These are phyloP conservation scores for Curvularia lunata DNA, from an alignment of 2,329 filamentous ascomycete genomes.

Conservation along the genomic window DNA sequence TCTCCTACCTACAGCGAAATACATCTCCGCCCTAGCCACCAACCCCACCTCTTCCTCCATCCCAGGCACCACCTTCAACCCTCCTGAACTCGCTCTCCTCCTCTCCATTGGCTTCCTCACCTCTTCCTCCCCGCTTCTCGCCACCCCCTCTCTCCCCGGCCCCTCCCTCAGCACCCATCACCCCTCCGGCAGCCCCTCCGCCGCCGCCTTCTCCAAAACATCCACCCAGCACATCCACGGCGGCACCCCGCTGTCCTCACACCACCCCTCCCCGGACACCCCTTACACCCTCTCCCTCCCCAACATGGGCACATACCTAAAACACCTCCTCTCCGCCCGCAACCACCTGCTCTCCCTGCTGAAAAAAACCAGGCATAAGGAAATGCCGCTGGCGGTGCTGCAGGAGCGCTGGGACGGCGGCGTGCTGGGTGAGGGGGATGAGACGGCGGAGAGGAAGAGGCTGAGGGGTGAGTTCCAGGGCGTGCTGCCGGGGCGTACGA, in stretches of 20 bases:
- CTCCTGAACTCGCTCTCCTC: conserved; percentile 62
- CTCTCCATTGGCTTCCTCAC: conserved; percentile 73
- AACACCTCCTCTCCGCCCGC: conserved; percentile 67
- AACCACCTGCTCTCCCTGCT: conserved; percentile 66
- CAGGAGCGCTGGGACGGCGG: conserved; percentile 75
- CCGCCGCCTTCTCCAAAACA: conserved; percentile 68
- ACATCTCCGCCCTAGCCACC: conserved; percentile 59
- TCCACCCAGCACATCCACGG: conserved; percentile 72
- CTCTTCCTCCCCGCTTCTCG: conserved; percentile 32
- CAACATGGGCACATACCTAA: conserved; percentile 70
- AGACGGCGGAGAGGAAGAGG: conserved; percentile 57
- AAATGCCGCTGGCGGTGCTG: conserved; percentile 67
- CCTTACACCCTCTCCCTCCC: conserved; percentile 67
- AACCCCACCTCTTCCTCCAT: conserved; percentile 59
- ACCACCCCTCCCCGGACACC: conserved; percentile 18
- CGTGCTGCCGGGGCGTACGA: conserved; percentile 66
- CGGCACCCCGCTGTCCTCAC: conserved; percentile 52
- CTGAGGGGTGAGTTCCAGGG: conserved; percentile 63
- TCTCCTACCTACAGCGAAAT: conserved; percentile 50
- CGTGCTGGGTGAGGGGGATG: conserved; percentile 57
- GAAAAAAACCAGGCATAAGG: conserved; percentile 64
- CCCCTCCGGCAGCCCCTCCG: conserved; percentile 71
- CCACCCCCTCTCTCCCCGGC: conserved; percentile 49
- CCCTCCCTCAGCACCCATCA: conserved; percentile 67
- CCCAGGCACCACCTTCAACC: conserved; percentile 50